Evolutionary conservation across 2,329 filamentous ascomycete genomes (phyloP), one percentile per base, ranked within the genome.

Genomic region (Neopestalotiopsis sp.): DNA sequence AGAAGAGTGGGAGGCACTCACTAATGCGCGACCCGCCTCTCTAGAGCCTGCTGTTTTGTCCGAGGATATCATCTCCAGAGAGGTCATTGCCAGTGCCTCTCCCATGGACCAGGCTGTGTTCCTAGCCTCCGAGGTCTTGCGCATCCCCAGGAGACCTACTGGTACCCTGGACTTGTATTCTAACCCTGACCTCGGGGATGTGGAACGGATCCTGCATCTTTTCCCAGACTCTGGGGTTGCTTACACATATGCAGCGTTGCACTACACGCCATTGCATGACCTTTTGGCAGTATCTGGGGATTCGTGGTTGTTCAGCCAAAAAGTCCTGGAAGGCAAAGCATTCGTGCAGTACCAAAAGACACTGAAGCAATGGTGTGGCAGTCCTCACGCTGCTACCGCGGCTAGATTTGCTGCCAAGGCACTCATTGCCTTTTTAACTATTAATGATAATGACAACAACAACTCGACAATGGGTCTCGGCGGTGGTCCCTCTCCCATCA

Each of bases 261-360:
- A 89, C 71, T 81, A 88, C 73, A 89, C 88, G 0, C 88, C 88
- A n/a, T 82, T 90, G 4, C 84, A 85, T 70, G 84, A 85, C 71
- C 82, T 90, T 0, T 81, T 90, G 20, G 86, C 87, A 12, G 86
- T 90, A 7, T 85, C 85, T 34, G 88, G 88, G 62, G 84, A 89
- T 70, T 87, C 83, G 66, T 90, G 87, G 87, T 80, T 88, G 24
- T 89, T 89, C 73, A 84, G 84, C 65, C 82, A 84, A 67, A 90
- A 90, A 73, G 78, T 89, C 4, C 76, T 82, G 2, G 78, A 81
- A 4, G 75, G 78, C 2, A 79, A 80, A 32, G 75, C 79, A 12
- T 90, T 86, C 71, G 73, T 78, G 59, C 81, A 84, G 70, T 83
- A 87, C 70, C 82, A 86, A 74, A 78, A 77, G 66, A 81, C 81